Conservation (phyloP, 192 early-diverging fungal species). For the Phlyctochytrium bullatum region DNA sequence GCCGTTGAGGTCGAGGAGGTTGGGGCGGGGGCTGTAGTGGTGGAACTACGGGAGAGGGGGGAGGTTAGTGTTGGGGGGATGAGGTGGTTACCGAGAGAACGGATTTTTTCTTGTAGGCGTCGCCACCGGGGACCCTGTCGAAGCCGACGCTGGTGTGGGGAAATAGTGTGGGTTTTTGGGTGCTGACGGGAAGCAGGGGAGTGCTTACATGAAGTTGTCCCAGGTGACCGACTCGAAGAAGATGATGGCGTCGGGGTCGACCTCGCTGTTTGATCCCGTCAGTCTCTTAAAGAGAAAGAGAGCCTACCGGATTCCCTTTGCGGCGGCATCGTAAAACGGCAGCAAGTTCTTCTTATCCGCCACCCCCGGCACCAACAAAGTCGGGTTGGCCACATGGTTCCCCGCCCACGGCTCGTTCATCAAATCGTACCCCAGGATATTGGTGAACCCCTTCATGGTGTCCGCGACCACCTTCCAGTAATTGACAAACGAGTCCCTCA, state of each 20-base stretch:
- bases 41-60: conserved; percentile 2
- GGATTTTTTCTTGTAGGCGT: conserved; percentile 2
- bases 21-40: conserved; percentile 13
- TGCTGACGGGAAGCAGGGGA: too few species aligned
- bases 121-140: conserved; percentile 12
- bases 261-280: not conserved
- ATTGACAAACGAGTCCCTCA: conserved; percentile 52
- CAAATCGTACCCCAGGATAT: conserved; percentile 59
- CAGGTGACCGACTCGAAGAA: conserved; percentile 24
- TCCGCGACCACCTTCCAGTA: conserved; percentile 57
- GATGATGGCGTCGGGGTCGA: conserved; percentile 27
- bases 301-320: conserved; percentile 24
- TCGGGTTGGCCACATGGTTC: conserved; percentile 9
- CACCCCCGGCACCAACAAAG: conserved; percentile 9
- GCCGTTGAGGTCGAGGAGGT: conserved; percentile 14
- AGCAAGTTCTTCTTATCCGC: conserved; percentile 25
- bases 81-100: conserved; percentile 4
- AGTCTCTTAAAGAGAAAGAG: not conserved
- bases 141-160: conserved; percentile 27
- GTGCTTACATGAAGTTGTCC: conserved; percentile 6
- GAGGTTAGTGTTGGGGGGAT: not conserved
- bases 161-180: too few species aligned
- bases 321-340: conserved; percentile 20
- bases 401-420: not conserved
- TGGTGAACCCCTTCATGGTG: conserved; percentile 41